Percentiles rank a stretch among this genome's conserved stretches.
These are phyloP conservation scores for Escovopsis sp. DNA, from an alignment of 2,329 filamentous ascomycete species.

Conservation along the genomic window DNA sequence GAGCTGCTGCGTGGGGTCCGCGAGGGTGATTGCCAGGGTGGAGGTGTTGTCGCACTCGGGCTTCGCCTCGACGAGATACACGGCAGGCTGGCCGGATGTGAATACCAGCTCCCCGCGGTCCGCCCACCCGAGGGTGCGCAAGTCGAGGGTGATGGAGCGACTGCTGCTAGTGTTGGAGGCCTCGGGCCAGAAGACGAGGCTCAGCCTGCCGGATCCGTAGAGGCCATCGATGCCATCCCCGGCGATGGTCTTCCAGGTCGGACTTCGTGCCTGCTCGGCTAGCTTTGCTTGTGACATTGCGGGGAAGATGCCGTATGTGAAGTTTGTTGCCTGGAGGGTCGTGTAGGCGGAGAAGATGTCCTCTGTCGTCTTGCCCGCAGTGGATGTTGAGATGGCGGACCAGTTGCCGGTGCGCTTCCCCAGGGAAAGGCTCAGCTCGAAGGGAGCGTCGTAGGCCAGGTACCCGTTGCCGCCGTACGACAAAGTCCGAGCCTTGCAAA, in stretches of 20 bases:
- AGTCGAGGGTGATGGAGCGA: constrained; percentile 6
- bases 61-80: constrained; percentile 6
- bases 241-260: constrained; percentile 7
- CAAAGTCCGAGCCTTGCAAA: constrained; percentile 4
- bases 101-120: constrained; percentile 7
- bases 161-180: background rate
- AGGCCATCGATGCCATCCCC: constrained; percentile 6
- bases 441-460: constrained; percentile 8
- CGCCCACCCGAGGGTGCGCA: constrained; percentile 9
- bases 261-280: constrained; percentile 3
- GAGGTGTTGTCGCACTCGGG: constrained; percentile 2
- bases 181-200: constrained; percentile 11
- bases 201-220: constrained; percentile 6
- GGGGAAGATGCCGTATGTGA: constrained; percentile 9
- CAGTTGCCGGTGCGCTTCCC: constrained; percentile 11
- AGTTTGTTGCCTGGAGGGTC: constrained; percentile 3
- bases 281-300: constrained; percentile 5
- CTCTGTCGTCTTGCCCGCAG: constrained; percentile 5
- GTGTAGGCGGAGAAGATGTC: constrained; percentile 12
- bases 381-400: constrained; percentile 12
- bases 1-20: constrained; percentile 11
- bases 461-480: constrained; percentile 12
- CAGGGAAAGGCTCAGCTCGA: constrained; percentile 8
- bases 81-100: constrained; percentile 7
- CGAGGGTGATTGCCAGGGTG: constrained; percentile 6